phyloP scores from a whole-genome alignment of 495 filamentous ascomycete genomes.

The Xeromyces bisporus region DNA sequence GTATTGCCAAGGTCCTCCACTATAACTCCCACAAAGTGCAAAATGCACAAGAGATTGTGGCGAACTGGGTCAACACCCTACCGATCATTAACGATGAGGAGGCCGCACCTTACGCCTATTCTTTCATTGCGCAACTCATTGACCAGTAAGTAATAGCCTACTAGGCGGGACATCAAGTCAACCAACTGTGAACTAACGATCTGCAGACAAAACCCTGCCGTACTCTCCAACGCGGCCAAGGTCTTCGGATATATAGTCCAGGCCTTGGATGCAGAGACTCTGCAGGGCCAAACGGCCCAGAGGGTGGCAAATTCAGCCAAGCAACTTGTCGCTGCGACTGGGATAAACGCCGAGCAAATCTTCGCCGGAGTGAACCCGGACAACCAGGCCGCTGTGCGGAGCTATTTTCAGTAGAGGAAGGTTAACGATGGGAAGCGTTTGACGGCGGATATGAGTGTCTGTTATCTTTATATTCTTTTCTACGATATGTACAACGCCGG shows the following conservation, averaged over 20 bases:
- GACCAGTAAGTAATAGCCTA: constrained; percentile 55
- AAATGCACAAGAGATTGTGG: constrained; percentile 53
- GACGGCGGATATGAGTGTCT: too few species aligned
- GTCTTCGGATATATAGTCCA: constrained; percentile 69
- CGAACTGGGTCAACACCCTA: constrained; percentile 73
- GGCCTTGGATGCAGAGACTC: constrained; percentile 76
- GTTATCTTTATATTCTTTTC: too few species aligned
- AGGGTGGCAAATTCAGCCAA: constrained; percentile 61
- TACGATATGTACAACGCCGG: too few species aligned
- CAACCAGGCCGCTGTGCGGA: constrained; percentile 56
- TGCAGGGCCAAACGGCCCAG: constrained; percentile 63
- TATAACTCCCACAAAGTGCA: constrained; percentile 62
- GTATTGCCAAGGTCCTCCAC: constrained; percentile 90
- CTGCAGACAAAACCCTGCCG: constrained; percentile 68
- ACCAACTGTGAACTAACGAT: constrained; percentile 11
- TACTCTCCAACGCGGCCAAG: constrained; percentile 54
- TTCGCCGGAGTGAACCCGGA: constrained; percentile 55
- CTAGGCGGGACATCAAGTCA: too few species aligned
- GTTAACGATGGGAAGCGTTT: too few species aligned
- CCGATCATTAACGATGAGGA: constrained; percentile 93
- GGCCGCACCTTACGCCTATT: constrained; percentile 91
- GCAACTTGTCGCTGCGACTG: constrained; percentile 48
- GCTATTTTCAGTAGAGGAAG: constrained; percentile 42
- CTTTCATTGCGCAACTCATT: constrained; percentile 78
- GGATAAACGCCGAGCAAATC: constrained; percentile 51